Percentiles rank a stretch among this genome's conserved stretches.
phyloP scores from a whole-genome alignment of 352 stramenopile genomes.

The Phytophthora sp. region DNA sequence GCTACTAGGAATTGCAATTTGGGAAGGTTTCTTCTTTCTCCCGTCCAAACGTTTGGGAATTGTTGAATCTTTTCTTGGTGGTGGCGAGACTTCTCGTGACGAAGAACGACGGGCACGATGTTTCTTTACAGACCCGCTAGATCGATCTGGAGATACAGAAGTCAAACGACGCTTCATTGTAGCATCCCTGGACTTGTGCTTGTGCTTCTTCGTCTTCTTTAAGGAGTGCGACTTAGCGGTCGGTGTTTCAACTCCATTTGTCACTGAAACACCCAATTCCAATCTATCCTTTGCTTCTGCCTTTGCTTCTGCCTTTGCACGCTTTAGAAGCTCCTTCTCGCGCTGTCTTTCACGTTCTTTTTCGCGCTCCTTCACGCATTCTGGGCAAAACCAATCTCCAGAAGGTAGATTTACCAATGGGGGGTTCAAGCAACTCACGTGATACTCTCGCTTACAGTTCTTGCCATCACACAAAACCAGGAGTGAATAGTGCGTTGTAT shows the following conservation, averaged over 20 bases:
- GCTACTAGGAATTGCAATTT: conserved; percentile 45
- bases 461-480: conserved; percentile 87
- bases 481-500: conserved; percentile 83
- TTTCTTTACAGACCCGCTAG: conserved; percentile 48
- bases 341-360: conserved; percentile 51
- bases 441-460: conserved; percentile 84
- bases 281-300: conserved; percentile 30
- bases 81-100: conserved; percentile 51
- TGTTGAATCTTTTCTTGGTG: conserved; percentile 31
- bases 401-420: conserved; percentile 65
- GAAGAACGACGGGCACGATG: conserved; percentile 43
- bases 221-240: conserved; percentile 17
- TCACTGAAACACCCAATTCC: conserved; percentile 10
- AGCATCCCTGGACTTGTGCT: conserved; percentile 57
- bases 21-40: conserved; percentile 46
- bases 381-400: conserved; percentile 83
- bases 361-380: conserved; percentile 54
- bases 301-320: conserved; percentile 32
- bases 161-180: conserved; percentile 65
- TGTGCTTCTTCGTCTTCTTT: conserved; percentile 67
- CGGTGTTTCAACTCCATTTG: conserved; percentile 19
- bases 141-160: conserved; percentile 48
- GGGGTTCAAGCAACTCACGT: conserved; percentile 84
- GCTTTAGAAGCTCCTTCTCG: conserved; percentile 42
- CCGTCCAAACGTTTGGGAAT: conserved; percentile 41